Percentiles rank a stretch among this genome's conserved stretches.
Conservation (phyloP, 108 stramenopile genomes). For the Nitzschia sp. region DNA sequence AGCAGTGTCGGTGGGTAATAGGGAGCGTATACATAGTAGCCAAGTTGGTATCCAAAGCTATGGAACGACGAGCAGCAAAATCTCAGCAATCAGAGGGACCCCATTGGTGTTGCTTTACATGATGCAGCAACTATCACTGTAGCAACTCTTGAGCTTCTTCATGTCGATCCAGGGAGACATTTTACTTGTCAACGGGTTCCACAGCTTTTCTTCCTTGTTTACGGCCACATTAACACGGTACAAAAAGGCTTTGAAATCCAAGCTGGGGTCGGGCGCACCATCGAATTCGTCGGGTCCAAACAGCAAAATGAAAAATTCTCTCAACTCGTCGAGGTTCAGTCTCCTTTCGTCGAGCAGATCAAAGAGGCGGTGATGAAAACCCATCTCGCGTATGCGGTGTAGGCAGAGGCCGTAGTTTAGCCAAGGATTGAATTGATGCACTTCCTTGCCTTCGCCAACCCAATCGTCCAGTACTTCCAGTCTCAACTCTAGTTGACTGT, state of each 20-base stretch:
- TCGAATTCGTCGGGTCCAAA: slow-evolving; percentile 52
- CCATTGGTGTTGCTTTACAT: no score
- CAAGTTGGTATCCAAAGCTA: no score
- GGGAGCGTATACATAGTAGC: no score
- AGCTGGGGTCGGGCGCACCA: slow-evolving; percentile 72
- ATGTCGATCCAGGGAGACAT: slow-evolving; percentile 73
- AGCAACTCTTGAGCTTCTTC: slow-evolving; percentile 48
- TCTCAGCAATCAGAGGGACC: no score
- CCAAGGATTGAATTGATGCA: slow-evolving; percentile 83
- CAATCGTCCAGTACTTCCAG: slow-evolving; percentile 91
- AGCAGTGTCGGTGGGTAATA: no score
- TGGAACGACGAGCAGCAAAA: no score
- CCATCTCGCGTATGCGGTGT: slow-evolving; percentile 89
- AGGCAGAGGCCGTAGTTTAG: slow-evolving; percentile 86
- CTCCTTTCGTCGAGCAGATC: slow-evolving; percentile 84
- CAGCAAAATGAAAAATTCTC: slow-evolving; percentile 68
- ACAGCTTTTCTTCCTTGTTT: slow-evolving; percentile 53
- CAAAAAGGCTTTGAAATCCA: slow-evolving; percentile 69
- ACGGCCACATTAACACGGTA: slow-evolving; percentile 30
- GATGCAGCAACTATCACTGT: slow-evolving; percentile 10
- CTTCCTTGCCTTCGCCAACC: slow-evolving; percentile 79
- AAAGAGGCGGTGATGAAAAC: slow-evolving; percentile 77
- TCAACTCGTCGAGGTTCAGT: slow-evolving; percentile 63
- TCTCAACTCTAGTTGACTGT: slow-evolving; percentile 74
- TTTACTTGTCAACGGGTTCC: slow-evolving; percentile 71